Base-by-base conservation (phyloP, 2,329 filamentous ascomycete species). In the Talaromyces sp. region DNA sequence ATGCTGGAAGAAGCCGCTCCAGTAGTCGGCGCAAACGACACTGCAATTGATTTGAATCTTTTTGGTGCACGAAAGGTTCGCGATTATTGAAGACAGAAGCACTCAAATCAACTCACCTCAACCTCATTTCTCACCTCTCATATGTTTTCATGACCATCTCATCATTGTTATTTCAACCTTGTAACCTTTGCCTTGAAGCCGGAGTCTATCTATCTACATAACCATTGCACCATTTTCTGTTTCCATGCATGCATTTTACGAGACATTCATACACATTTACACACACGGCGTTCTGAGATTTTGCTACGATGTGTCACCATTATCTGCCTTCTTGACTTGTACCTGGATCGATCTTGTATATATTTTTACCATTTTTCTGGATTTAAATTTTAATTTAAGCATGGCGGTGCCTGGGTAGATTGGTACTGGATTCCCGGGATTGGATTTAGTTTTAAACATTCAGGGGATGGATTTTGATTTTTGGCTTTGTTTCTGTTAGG, bases 1-100 rank as follows among this genome's bases (percentile, higher is more conserved):
- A 74, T 81, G 64, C 72, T 82, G 27, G 78, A 79, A 67, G 80
- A 81, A 65, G 76, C 80, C 11, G 79, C 80, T 19, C 80, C 80
- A 1, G 74, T 80, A 19, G 69, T 78, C 25, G 78, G 79, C 27
- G 71, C 73, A n/a, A 82, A 82, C 66, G 80, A 82, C 66, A 81
- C 80, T 3, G 78, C 79, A 22, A 70, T 82, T 36, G 79, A 75
- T 61, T 67, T 82, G 51, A 72, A 76, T 22, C 78, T 76, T 51
- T 81, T 82, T 65, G 78, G 79, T 58, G 75, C 80, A 17, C 71
- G 79, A 58, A 75, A 73, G 36, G 72, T 76, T 36, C 70, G 74
- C 56, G 71, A 70, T 19, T 77, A 62, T 29, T 66, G 45, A 63
- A 27, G 15, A 7, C 2, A 45, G 2, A 25, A 15, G 54, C 15